A percentile compares a stretch with the other conserved stretches of the same genome.
Evolutionary conservation across 768 basidiomycete genomes (phyloP).

Genomic region (Lactarius trivialis): DNA sequence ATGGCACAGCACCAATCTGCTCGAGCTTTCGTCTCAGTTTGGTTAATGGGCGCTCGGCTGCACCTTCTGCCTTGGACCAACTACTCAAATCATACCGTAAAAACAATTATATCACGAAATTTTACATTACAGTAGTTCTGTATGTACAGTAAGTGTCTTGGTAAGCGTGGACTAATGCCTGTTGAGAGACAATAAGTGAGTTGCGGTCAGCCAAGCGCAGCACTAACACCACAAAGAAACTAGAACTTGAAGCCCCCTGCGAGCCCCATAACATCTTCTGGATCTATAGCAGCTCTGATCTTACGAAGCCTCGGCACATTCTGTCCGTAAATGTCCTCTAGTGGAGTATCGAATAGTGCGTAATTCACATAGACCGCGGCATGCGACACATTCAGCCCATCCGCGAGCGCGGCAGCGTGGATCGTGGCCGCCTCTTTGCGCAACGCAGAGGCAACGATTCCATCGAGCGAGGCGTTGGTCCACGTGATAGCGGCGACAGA

Average conservation of each 20-base stretch:
- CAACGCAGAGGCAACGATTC: constrained; percentile 35
- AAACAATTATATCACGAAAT: no score
- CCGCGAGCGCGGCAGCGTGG: constrained; percentile 15
- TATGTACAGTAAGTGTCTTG: no score
- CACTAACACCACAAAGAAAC: not conserved
- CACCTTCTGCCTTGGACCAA: no score
- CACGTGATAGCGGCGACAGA: not conserved
- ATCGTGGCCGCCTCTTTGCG: constrained; percentile 7
- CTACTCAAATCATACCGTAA: no score
- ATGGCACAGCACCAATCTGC: not conserved
- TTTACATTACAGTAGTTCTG: no score
- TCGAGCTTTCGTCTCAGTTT: not conserved
- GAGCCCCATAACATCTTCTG: constrained; percentile 24
- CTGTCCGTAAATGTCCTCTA: constrained; percentile 21
- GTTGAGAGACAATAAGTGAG: not conserved
- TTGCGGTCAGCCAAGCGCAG: not conserved
- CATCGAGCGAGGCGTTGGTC: constrained; percentile 31
- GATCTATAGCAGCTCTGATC: constrained; percentile 16
- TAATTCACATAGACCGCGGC: constrained; percentile 21
- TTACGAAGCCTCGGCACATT: constrained; percentile 16
- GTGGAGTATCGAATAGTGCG: constrained; percentile 13
- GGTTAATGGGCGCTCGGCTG: no score
- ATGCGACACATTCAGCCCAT: constrained; percentile 20
- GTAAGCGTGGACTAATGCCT: not conserved
- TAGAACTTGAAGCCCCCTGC: constrained; percentile 24